Evolutionary conservation across 83 land plant genomes (phyloP).

Genomic region (Diphasiastrum complanatum): DNA sequence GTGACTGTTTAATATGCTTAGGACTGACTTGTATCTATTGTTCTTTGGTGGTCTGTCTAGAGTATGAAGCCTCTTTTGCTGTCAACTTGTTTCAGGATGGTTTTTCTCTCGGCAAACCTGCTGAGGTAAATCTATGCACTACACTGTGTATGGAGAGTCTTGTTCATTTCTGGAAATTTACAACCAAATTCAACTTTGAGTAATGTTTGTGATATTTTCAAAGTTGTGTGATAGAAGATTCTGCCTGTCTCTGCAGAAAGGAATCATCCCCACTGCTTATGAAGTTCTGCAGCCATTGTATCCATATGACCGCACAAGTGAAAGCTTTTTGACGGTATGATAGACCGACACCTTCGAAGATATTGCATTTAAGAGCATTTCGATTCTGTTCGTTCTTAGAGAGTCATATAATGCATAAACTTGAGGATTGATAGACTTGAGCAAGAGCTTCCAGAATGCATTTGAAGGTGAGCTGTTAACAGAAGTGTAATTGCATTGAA

Average conservation of each 20-base stretch:
- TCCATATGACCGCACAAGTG: conserved; percentile 83
- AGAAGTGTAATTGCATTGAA: no score
- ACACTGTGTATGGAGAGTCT: not conserved
- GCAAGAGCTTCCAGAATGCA: no score
- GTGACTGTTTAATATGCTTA: no score
- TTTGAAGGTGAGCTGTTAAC: no score
- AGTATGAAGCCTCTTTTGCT: conserved; percentile 75
- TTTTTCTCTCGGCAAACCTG: conserved; percentile 70
- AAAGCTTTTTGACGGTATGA: conserved; percentile 64
- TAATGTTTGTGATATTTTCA: not conserved
- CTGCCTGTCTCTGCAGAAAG: conserved; percentile 40
- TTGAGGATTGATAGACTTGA: no score
- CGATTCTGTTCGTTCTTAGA: no score
- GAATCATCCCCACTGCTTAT: conserved; percentile 33
- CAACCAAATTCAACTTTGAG: conserved; percentile 10
- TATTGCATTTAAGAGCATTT: not conserved
- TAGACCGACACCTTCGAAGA: not conserved
- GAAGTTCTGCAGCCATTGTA: conserved; percentile 50
- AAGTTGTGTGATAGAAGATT: not conserved
- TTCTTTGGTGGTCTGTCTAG: no score
- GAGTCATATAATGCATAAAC: no score
- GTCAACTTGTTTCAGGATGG: conserved; percentile 80
- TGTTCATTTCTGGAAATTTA: conserved; percentile 8
- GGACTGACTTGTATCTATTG: no score
- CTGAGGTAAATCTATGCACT: conserved; percentile 54